Evolutionary conservation across 129 eudicot genomes (phyloP).

Genomic region (Helianthus tuberosus): DNA sequence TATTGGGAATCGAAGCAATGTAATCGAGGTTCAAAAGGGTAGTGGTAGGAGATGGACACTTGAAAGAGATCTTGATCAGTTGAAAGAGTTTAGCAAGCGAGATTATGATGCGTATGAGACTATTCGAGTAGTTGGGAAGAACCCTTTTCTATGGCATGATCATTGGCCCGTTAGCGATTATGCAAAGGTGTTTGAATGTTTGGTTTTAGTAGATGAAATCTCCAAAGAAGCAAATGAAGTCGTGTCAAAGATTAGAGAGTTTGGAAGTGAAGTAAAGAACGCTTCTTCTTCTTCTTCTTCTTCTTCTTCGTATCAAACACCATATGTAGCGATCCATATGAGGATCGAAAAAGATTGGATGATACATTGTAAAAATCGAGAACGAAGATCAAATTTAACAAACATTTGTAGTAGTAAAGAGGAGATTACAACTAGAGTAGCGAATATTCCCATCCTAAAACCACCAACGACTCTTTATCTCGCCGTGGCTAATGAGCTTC

Average conservation of each 20-base stretch:
- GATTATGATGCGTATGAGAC: constrained; percentile 52
- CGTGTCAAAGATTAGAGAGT: constrained; percentile 59
- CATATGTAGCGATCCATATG: constrained; percentile 95
- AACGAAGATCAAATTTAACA: constrained; percentile 55
- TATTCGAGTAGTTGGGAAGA: constrained; percentile 66
- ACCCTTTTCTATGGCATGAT: constrained; percentile 97
- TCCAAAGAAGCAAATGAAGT: constrained; percentile 74
- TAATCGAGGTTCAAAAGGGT: constrained; percentile 65
- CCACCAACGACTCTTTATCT: constrained; percentile 66
- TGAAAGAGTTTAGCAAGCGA: constrained; percentile 48
- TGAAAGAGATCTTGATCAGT: constrained; percentile 73
- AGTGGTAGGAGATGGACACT: constrained; percentile 91
- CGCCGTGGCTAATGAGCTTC: constrained; percentile 88
- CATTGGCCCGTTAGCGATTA: constrained; percentile 93
- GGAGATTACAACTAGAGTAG: constrained; percentile 70
- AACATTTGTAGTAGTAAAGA: constrained; percentile 91
- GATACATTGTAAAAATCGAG: constrained; percentile 89
- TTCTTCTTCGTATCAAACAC: constrained; percentile 22
- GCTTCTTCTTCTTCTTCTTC: background rate
- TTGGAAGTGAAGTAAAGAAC: constrained; percentile 35
- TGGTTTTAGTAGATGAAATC: constrained; percentile 75
- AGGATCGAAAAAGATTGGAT: constrained; percentile 98
- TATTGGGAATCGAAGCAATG: constrained; percentile 46
- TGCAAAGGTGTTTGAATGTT: constrained; percentile 77
- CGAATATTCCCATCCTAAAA: constrained; percentile 45